Conservation (phyloP, 495 filamentous ascomycete genomes). For the Talaromyces borbonicus region DNA sequence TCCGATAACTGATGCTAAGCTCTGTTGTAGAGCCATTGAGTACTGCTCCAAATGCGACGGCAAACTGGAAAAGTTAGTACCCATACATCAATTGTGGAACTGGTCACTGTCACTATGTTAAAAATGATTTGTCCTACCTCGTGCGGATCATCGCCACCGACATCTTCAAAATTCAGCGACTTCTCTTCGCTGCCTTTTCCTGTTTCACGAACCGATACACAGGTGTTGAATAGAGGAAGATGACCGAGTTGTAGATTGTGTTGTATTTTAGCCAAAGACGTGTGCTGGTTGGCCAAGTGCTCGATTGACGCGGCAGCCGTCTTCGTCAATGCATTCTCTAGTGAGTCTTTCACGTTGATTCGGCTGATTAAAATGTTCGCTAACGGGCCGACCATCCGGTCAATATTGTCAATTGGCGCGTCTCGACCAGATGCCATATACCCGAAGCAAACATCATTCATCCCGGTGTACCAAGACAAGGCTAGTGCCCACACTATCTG, state of each 20-base stretch:
- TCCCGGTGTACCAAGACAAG: constrained; percentile 21
- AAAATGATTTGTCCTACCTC: not conserved
- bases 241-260: constrained; percentile 26
- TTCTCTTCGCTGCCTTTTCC: too few species aligned
- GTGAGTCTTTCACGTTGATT: constrained; percentile 8
- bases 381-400: constrained; percentile 5
- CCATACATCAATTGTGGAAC: not conserved
- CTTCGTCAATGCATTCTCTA: not conserved
- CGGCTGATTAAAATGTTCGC: not conserved
- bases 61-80: not conserved
- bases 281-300: constrained; percentile 22
- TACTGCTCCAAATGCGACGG: not conserved
- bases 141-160: not conserved
- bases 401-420: constrained; percentile 5
- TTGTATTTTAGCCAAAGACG: constrained; percentile 30
- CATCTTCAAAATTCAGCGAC: constrained; percentile 6
- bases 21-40: not conserved
- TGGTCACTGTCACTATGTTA: not conserved
- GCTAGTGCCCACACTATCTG: constrained; percentile 30
- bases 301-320: constrained; percentile 24
- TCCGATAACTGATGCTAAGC: not conserved
- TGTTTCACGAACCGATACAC: constrained; percentile 10
- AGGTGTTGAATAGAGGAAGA: constrained; percentile 31
- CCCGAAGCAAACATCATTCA: constrained; percentile 29
- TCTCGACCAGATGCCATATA: constrained; percentile 20